Evolutionary conservation across 176 grass and related monocot species (phyloP).

Genomic region (Cymbopogon citratus): DNA sequence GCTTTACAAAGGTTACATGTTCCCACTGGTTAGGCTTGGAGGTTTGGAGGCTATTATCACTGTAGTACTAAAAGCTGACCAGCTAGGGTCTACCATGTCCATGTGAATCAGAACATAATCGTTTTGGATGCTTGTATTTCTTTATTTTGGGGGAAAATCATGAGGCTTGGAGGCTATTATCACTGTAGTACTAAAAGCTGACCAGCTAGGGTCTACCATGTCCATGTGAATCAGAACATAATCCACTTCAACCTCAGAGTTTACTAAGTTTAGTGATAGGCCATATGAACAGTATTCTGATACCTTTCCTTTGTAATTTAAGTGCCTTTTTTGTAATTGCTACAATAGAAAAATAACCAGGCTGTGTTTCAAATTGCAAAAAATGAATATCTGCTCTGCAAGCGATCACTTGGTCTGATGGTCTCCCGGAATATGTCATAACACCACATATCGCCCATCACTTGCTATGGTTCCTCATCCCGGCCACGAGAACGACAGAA

Average conservation of each 20-base stretch:
- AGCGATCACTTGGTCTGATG: background rate
- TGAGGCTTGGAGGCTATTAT: background rate
- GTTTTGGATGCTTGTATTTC: too few relatives aligned
- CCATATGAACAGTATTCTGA: background rate
- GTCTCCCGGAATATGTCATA: background rate
- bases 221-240: background rate
- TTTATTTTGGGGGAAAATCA: background rate
- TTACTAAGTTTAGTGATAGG: background rate
- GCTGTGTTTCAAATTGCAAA: background rate
- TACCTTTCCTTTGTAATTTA: background rate
- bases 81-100: too few relatives aligned
- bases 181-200: background rate
- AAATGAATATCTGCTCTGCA: background rate
- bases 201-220: conserved; percentile 8
- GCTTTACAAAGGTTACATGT: conserved; percentile 37
- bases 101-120: too few relatives aligned
- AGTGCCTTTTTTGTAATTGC: background rate
- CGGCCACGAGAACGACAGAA: background rate
- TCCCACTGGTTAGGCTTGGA: background rate
- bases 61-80: too few relatives aligned
- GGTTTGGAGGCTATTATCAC: too few relatives aligned
- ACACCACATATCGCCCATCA: too few relatives aligned
- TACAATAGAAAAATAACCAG: background rate
- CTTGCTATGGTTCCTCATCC: too few relatives aligned
- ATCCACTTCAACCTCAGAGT: background rate